phyloP scores from a whole-genome alignment of 768 basidiomycete species.

The Naganishia friedmannii region DNA sequence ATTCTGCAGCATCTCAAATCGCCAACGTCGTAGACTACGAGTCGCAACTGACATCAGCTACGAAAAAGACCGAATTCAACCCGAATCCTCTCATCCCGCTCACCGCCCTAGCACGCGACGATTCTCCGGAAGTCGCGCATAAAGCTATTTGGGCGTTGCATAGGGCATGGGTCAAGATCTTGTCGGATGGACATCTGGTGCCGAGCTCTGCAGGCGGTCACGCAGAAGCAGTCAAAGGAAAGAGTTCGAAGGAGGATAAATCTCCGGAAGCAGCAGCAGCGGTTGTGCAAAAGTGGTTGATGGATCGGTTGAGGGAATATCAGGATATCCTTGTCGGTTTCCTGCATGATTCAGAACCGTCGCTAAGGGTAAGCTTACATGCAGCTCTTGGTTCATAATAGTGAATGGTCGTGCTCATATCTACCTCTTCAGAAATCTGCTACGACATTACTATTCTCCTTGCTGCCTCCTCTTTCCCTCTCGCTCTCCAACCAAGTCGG shows the following conservation, averaged over 20 bases:
- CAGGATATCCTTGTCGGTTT: slow-evolving; percentile 67
- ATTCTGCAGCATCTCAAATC: slow-evolving; percentile 14
- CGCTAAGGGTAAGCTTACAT: slow-evolving; percentile 74
- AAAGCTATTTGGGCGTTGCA: slow-evolving; percentile 81
- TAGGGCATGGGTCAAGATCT: slow-evolving; percentile 67
- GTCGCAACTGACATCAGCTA: slow-evolving; percentile 57
- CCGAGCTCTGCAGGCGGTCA: slow-evolving; percentile 28
- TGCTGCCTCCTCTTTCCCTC: slow-evolving; percentile 39
- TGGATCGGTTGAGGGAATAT: slow-evolving; percentile 70
- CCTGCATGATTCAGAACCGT: slow-evolving; percentile 72
- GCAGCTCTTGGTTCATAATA: no score
- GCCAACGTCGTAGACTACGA: slow-evolving; percentile 53
- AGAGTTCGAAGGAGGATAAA: slow-evolving; percentile 31
- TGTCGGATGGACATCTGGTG: slow-evolving; percentile 61
- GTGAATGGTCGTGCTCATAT: no score
- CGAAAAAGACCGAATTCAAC: slow-evolving; percentile 53
- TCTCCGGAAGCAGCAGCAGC: slow-evolving; percentile 44
- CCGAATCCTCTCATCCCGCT: slow-evolving; percentile 76
- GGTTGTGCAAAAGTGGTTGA: slow-evolving; percentile 65
- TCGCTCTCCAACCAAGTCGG: slow-evolving; percentile 27
- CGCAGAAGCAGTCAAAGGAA: slow-evolving; percentile 39
- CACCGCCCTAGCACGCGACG: slow-evolving; percentile 59
- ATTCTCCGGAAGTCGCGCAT: slow-evolving; percentile 60
- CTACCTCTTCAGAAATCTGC: slow-evolving; percentile 36
- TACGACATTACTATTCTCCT: slow-evolving; percentile 38